Evolutionary conservation across 1,284 basidiomycete genomes (phyloP).

Genomic region (Ustilago esculenta): DNA sequence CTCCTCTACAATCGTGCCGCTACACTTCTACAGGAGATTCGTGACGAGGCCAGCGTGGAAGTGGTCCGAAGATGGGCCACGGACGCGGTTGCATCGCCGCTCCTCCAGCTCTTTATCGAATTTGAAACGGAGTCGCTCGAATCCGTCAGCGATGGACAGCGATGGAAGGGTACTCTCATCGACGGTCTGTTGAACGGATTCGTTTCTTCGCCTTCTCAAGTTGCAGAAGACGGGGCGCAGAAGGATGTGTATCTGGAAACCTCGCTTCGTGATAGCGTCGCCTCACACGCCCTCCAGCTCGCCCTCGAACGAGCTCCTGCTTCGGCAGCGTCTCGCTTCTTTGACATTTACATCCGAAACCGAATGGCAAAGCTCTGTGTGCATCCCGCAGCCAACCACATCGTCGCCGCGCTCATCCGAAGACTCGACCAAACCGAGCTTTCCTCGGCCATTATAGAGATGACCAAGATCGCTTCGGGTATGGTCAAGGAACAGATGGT

Average conservation of each 20-base stretch:
- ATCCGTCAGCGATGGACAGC: conserved; percentile 1
- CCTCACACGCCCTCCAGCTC: conserved; percentile 59
- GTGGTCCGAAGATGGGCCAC: conserved; percentile 41
- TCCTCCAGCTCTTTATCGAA: conserved; percentile 55
- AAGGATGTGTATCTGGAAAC: conserved; percentile 59
- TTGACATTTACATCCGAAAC: conserved; percentile 49
- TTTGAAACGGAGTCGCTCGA: conserved; percentile 38
- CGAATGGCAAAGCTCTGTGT: conserved; percentile 57
- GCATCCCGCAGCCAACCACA: conserved; percentile 63
- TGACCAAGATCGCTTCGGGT: conserved; percentile 21
- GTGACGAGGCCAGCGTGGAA: conserved; percentile 8
- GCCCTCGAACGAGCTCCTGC: conserved; percentile 26
- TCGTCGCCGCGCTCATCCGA: conserved; percentile 47
- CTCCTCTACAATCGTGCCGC: conserved; percentile 23
- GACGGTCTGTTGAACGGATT: conserved; percentile 52
- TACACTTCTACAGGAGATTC: conserved; percentile 18
- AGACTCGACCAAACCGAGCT: conserved; percentile 20
- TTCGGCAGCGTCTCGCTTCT: conserved; percentile 42
- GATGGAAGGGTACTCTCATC: conserved; percentile 34
- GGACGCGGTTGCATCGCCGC: conserved; percentile 53
- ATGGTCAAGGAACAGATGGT: conserved; percentile 48
- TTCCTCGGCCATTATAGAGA: conserved; percentile 6
- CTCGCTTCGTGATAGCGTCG: conserved; percentile 59
- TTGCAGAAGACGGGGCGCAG: conserved; percentile 7
- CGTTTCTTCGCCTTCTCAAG: conserved; percentile 8